Evolutionary conservation across 2,329 filamentous ascomycete genomes (phyloP).

Genomic region (Colletotrichum agaves): DNA sequence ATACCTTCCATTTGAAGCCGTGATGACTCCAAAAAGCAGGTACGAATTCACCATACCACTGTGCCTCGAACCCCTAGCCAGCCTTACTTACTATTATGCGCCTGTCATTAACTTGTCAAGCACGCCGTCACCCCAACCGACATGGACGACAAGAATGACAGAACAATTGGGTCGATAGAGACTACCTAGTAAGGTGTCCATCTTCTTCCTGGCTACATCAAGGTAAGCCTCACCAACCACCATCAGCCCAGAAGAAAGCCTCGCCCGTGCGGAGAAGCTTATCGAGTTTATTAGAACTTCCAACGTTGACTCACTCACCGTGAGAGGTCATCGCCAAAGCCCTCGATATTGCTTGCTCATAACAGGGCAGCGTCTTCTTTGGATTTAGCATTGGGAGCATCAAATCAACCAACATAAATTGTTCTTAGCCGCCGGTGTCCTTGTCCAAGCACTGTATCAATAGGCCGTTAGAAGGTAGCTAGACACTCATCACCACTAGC

Average conservation of each 20-base stretch:
- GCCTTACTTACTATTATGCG: no score
- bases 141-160: constrained; percentile 19
- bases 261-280: constrained; percentile 11
- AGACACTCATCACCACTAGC: neutral
- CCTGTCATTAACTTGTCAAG: constrained; percentile 11
- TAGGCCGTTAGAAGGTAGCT: no score
- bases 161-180: neutral
- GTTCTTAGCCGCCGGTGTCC: no score
- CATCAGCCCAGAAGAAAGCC: constrained; percentile 7
- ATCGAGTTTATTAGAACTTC: neutral
- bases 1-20: neutral
- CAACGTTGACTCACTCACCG: constrained; percentile 4
- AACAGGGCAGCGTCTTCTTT: neutral
- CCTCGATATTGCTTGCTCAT: neutral
- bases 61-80: no score
- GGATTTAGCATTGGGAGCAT: no score
- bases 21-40: neutral
- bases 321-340: neutral
- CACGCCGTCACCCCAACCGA: constrained; percentile 2
- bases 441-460: no score
- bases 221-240: neutral
- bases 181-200: no score
- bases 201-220: neutral
- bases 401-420: no score
- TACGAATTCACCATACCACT: neutral